Percentiles rank a stretch among this genome's conserved stretches.
phyloP scores from a whole-genome alignment of 2,329 filamentous ascomycete genomes.

The Sporothrix luriei region DNA sequence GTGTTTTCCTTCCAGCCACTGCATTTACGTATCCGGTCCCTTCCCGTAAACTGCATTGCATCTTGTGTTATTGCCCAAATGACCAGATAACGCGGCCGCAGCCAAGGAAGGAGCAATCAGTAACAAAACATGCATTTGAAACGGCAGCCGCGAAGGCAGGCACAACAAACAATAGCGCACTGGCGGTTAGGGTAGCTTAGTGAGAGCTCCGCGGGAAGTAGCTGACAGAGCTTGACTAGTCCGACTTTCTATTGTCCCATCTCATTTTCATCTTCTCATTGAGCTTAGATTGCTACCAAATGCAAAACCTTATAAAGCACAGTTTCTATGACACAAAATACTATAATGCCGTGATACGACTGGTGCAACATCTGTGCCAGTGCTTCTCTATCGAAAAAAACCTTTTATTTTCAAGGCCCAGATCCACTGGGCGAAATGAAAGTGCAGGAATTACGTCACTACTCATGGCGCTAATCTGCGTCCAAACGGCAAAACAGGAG shows the following conservation, averaged over 20 bases:
- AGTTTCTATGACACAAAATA: background rate
- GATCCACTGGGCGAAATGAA: constrained; percentile 14
- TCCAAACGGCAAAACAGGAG: constrained; percentile 6
- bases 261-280: background rate
- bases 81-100: background rate
- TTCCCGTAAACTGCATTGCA: constrained; percentile 17
- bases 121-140: background rate
- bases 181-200: constrained; percentile 14
- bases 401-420: background rate
- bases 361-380: background rate
- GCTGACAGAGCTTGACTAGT: background rate
- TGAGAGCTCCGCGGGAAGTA: constrained; percentile 11
- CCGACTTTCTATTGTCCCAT: background rate
- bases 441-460: constrained; percentile 30
- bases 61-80: background rate
- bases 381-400: background rate
- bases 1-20: constrained; percentile 6
- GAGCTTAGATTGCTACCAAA: background rate
- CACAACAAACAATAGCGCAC: background rate
- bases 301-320: background rate
- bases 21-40: constrained; percentile 13
- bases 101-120: constrained; percentile 10
- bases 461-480: constrained; percentile 18
- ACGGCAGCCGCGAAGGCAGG: background rate
- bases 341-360: background rate